Percentiles rank a stretch among this genome's conserved stretches.
phyloP scores from a whole-genome alignment of 148 eudicot genomes.

The Arbutus unedo region DNA sequence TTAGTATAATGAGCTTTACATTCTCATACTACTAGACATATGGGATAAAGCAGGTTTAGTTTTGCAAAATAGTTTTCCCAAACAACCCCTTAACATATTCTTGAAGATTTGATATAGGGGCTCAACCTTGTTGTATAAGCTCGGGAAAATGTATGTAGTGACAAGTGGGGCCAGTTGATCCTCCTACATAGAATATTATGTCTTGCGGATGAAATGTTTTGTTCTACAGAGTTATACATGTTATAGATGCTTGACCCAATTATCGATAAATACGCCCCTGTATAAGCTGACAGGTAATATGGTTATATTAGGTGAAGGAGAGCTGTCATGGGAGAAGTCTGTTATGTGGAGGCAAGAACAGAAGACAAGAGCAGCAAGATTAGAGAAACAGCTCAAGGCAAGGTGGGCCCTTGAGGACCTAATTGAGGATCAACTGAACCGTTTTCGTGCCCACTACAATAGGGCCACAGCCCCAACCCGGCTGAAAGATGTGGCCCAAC shows the following conservation, averaged over 20 bases:
- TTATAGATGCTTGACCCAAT: too few relatives aligned
- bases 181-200: too few relatives aligned
- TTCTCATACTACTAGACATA: neutral
- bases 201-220: too few relatives aligned
- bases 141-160: too few relatives aligned
- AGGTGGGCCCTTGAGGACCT: constrained; percentile 64
- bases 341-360: constrained; percentile 66
- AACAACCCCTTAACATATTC: neutral
- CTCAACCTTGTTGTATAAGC: too few relatives aligned
- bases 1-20: neutral
- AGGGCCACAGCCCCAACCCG: constrained; percentile 46
- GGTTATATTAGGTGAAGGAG: constrained; percentile 38
- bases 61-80: neutral
- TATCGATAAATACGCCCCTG: too few relatives aligned
- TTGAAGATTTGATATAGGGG: too few relatives aligned
- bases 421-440: constrained; percentile 65
- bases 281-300: constrained; percentile 6
- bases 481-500: constrained; percentile 59
- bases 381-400: constrained; percentile 70
- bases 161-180: too few relatives aligned
- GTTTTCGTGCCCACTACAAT: constrained; percentile 49
- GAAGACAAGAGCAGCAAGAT: constrained; percentile 56
- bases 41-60: too few relatives aligned
- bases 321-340: constrained; percentile 29
- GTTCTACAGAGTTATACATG: too few relatives aligned